A percentile compares a stretch with the other conserved stretches of the same genome.
Conservation (phyloP, 2,329 filamentous ascomycete species). For the Stachybotrys chartarum region DNA sequence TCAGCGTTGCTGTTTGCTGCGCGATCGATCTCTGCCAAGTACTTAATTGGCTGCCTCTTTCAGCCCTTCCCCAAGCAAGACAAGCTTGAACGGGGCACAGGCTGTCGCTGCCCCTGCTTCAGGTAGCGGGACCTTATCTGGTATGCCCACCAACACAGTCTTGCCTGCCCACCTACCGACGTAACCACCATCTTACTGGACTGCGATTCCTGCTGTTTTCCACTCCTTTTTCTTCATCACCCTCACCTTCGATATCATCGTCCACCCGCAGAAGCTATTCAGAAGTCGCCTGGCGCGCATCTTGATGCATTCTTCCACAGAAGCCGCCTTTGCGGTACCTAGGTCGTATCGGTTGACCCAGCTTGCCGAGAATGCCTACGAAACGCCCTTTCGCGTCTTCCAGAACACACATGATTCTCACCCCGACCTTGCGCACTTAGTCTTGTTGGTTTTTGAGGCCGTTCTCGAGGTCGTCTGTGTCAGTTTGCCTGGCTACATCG, state of each 20-base stretch:
- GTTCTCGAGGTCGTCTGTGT: conserved; percentile 94
- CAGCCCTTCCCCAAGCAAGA: too few relatives aligned
- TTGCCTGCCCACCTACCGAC: too few relatives aligned
- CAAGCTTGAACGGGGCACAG: too few relatives aligned
- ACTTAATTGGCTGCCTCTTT: neutral
- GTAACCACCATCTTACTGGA: too few relatives aligned
- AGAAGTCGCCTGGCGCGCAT: neutral
- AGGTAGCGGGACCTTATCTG: too few relatives aligned
- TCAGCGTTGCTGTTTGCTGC: neutral
- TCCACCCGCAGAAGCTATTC: neutral
- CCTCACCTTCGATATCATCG: neutral
- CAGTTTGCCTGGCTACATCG: conserved; percentile 86
- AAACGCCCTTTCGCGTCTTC: conserved; percentile 33
- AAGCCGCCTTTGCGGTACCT: conserved; percentile 27
- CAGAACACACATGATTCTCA: conserved; percentile 44
- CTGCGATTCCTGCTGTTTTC: neutral
- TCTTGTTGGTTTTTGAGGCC: conserved; percentile 85
- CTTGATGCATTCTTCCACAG: conserved; percentile 29
- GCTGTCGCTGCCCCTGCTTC: too few relatives aligned
- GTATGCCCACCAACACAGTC: too few relatives aligned
- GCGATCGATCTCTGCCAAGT: neutral
- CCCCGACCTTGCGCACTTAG: conserved; percentile 61
- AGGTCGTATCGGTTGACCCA: conserved; percentile 36
- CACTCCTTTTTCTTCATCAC: neutral
- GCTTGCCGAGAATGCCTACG: conserved; percentile 29